Evolutionary conservation across 768 basidiomycete genomes (phyloP), one percentile per base, ranked within the genome.

Genomic region (Phylloporus scabripes): DNA sequence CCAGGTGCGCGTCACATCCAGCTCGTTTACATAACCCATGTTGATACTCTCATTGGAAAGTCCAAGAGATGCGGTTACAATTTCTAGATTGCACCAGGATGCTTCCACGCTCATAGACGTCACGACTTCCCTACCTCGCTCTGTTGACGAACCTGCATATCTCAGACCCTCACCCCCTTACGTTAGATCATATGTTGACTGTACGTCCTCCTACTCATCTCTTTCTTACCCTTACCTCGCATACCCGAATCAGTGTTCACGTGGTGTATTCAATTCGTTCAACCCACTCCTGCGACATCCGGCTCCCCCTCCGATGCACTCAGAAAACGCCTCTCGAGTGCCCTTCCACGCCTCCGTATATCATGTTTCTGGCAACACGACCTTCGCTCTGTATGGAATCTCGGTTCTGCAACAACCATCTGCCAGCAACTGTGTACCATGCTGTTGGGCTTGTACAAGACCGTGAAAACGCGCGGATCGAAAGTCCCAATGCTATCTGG

Each of bases 291-390:
- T 69, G 4, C 71, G 62, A 46, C 59, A 33, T 63, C 53, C 46
- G 54, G 38, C 45, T 52, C 60, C 62, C 54, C 71, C 59, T 61
- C 74, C 61, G 60, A 78, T 66, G 54, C 61, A 40, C 60, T 69
- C 56, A 61, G 57, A 46, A 60, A 28, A 45, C 59, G 58, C 15
- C 53, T 69, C 40, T 60, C 68, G 15, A 51, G 51, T 26, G 54
- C 26, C 31, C 39, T 60, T 46, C 73, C 70, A 37, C 72, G 77
- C 52, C 63, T 92, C 23, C 83, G 90, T 32, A 80, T 94, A 53
- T 92, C 89, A 1, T 94, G 90, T 62, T 93, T 95, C 63, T 95
- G 91, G 89, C 90, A 94, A 62, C 93, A 95, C 64, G 90, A 96
- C 70, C 78, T 95, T 24, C 87, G 88, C 54, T 79, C 90, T 0